Conservation (phyloP, 1,139 yeast genomes). For the Candida albicans region DNA sequence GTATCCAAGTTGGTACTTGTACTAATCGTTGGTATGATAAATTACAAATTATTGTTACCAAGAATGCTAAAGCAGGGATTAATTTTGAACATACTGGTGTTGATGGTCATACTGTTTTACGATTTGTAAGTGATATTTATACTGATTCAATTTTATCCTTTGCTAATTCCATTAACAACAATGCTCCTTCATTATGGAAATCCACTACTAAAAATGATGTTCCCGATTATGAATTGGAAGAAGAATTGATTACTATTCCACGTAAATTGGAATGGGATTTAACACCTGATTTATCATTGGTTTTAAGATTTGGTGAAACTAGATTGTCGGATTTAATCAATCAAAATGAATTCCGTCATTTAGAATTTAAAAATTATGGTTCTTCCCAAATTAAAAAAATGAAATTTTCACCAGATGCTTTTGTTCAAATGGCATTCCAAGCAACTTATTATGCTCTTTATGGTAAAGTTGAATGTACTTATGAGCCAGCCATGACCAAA, state of each 20-base stretch:
- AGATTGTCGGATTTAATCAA: constrained; percentile 82
- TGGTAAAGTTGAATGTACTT: constrained; percentile 90
- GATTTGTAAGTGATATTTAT: constrained; percentile 86
- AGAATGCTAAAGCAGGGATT: constrained; percentile 89
- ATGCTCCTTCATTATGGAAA: constrained; percentile 76
- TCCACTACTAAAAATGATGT: constrained; percentile 5
- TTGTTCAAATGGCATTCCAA: constrained; percentile 92
- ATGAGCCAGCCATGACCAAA: constrained; percentile 97
- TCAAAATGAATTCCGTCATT: constrained; percentile 82
- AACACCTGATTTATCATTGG: constrained; percentile 71
- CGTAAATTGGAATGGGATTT: constrained; percentile 88
- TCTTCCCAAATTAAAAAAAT: constrained; percentile 75
- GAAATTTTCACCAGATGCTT: constrained; percentile 93
- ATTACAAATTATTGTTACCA: constrained; percentile 83
- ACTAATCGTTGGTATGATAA: constrained; percentile 96
- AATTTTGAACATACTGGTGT: constrained; percentile 96
- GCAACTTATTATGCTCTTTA: constrained; percentile 89
- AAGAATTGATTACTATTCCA: constrained; percentile 62
- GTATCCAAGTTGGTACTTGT: constrained; percentile 91
- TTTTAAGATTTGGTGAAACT: constrained; percentile 89
- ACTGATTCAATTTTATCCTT: constrained; percentile 87
- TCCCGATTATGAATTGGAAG: constrained; percentile 13
- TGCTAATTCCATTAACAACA: constrained; percentile 79
- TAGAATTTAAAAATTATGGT: constrained; percentile 78
- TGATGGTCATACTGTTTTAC: constrained; percentile 89